phyloP scores from a whole-genome alignment of 2,329 filamentous ascomycete species.

The Chaetothyriales sp. region DNA sequence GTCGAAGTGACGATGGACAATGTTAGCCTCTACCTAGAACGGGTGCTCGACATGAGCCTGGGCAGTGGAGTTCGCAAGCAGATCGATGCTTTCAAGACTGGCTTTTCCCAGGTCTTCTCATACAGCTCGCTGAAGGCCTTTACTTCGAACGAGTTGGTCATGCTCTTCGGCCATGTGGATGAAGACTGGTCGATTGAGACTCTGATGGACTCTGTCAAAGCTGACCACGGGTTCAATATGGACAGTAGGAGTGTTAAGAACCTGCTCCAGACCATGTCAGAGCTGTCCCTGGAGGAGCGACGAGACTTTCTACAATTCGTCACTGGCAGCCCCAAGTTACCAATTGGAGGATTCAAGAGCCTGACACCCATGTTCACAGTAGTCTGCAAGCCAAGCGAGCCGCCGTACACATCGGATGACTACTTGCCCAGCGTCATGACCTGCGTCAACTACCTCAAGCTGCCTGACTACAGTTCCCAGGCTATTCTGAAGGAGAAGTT shows the following conservation, averaged over 20 bases:
- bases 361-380: constrained; percentile 98
- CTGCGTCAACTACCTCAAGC: constrained; percentile 95
- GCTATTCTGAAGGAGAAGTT: constrained; percentile 65
- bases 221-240: constrained; percentile 96
- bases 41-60: constrained; percentile 80
- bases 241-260: constrained; percentile 94
- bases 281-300: constrained; percentile 56
- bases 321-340: constrained; percentile 92
- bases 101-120: constrained; percentile 92
- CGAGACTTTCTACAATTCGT: constrained; percentile 96
- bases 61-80: constrained; percentile 78
- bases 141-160: constrained; percentile 85
- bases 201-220: constrained; percentile 95
- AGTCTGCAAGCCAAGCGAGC: constrained; percentile 95
- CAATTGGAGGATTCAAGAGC: constrained; percentile 94
- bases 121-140: constrained; percentile 86
- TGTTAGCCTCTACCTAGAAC: constrained; percentile 74
- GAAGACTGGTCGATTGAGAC: constrained; percentile 98
- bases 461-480: constrained; percentile 79
- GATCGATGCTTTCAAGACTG: constrained; percentile 74
- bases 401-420: constrained; percentile 84
- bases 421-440: constrained; percentile 99
- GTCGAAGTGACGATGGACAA: constrained; percentile 74
- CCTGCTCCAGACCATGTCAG: constrained; percentile 84
- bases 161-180: constrained; percentile 79